Evolutionary conservation across 1,284 basidiomycete species (phyloP).

Genomic region (Leccinum fuscescens): DNA sequence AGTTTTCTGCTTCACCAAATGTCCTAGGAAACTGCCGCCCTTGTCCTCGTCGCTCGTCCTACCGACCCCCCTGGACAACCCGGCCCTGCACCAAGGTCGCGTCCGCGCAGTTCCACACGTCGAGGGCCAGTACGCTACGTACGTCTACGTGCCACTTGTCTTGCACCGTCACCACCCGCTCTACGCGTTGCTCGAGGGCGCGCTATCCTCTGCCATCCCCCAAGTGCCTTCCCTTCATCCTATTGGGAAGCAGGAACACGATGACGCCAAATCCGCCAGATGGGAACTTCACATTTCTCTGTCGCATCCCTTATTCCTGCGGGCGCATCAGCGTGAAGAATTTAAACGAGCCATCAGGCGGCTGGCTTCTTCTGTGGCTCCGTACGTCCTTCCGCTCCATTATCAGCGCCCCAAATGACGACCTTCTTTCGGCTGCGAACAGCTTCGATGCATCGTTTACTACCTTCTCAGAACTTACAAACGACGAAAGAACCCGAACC

Average conservation of each 20-base stretch:
- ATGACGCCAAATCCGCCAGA: constrained; percentile 2
- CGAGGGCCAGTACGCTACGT: constrained; percentile 75
- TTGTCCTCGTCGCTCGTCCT: constrained; percentile 50
- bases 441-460: constrained; percentile 76
- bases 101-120: constrained; percentile 69
- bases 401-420: constrained; percentile 8
- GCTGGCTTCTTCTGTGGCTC: constrained; percentile 42
- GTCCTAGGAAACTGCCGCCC: constrained; percentile 57
- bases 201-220: constrained; percentile 43
- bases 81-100: constrained; percentile 76
- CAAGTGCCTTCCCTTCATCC: constrained; percentile 48
- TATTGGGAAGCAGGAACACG: constrained; percentile 33
- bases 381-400: constrained; percentile 42
- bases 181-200: constrained; percentile 46
- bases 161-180: constrained; percentile 44
- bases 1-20: neutral
- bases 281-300: constrained; percentile 70
- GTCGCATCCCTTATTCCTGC: constrained; percentile 71
- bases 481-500: constrained; percentile 75
- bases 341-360: constrained; percentile 57
- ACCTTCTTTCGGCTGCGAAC: constrained; percentile 12
- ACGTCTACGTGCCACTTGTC: constrained; percentile 67
- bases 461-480: constrained; percentile 63
- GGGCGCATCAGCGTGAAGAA: constrained; percentile 72
- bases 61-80: constrained; percentile 56